Base-by-base conservation (phyloP, 192 early-diverging fungal genomes). In the Pilobolus umbonatus region DNA sequence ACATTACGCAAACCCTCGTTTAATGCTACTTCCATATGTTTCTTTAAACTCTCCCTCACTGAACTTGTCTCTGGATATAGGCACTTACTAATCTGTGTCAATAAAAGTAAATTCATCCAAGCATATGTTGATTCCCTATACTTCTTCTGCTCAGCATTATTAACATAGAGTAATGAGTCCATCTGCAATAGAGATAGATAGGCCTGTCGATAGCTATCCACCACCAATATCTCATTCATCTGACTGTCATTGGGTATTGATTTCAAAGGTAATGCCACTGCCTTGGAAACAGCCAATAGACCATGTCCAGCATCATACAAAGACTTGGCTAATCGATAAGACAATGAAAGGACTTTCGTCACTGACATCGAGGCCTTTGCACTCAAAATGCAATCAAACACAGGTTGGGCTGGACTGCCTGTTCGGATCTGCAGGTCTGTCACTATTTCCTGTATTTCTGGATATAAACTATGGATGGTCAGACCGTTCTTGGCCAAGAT, bases 101-200 rank as follows among this genome's bases (percentile, higher is more conserved):
- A 30, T 15, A 50, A 40, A 15, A 60, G 24, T 35, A 60, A 50
- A 50, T 49, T 60, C n/a, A 60, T 60, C 59, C 59, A 60, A 12
- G 48, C 22, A 50, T 29, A 50, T 9, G 57, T 30, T 8, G 47
- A 48, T 29, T 15, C 22, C 42, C 25, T 10, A 21, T 39, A 50
- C 14, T 28, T 34, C 34, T 26, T 51, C 12, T 5, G 35, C 2
- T 50, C 7, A 3, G 47, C 12, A 10, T 5, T 10, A 4, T 59
- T 48, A 22, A 48, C 17, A 4, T 42, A 45, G 22, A 59, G 30
- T 4, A 48, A 32, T 2, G 45, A 38, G 39, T 60, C 59, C 35
- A 60, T 36, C 5, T 28, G 35, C 7, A 60, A 14, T 14, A 31
- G 47, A 4, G 59, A 40, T 9, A 60, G 17, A 46, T 60, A 60